These are phyloP conservation scores for Warburgia ugandensis DNA, from an alignment of 164 flowering plant genomes.

Conservation along the genomic window DNA sequence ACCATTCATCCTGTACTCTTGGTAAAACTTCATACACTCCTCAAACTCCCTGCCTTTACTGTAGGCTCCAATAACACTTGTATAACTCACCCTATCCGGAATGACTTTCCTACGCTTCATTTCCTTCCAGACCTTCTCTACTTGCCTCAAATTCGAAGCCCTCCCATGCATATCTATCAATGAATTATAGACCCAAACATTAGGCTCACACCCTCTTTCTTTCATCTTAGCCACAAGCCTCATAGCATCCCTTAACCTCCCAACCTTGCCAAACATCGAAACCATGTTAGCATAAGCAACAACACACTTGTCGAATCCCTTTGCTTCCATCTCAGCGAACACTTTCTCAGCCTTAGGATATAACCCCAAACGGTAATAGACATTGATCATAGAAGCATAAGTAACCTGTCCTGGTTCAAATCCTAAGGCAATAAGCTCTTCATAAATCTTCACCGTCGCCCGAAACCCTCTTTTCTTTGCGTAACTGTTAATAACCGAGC, in stretches of 20 bases:
- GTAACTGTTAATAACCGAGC: conserved; percentile 59
- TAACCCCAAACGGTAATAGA: conserved; percentile 39
- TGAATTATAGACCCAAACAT: conserved; percentile 78
- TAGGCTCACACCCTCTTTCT: conserved; percentile 59
- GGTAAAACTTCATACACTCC: conserved; percentile 35
- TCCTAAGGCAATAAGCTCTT: conserved; percentile 31
- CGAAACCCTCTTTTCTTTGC: conserved; percentile 39
- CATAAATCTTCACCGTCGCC: conserved; percentile 37
- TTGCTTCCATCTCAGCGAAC: conserved; percentile 49
- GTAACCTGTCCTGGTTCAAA: conserved; percentile 83
- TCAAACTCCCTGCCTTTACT: conserved; percentile 50
- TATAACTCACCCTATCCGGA: conserved; percentile 70
- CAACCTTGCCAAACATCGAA: conserved; percentile 62
- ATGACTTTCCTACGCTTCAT: conserved; percentile 63
- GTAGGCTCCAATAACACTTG: conserved; percentile 56
- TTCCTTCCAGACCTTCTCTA: conserved; percentile 79
- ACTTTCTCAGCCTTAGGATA: conserved; percentile 41
- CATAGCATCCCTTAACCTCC: conserved; percentile 61
- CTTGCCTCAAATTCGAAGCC: conserved; percentile 47
- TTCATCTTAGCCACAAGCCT: conserved; percentile 76
- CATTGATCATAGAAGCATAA: conserved; percentile 48
- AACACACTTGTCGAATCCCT: conserved; percentile 65
- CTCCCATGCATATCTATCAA: conserved; percentile 70
- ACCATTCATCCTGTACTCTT: conserved; percentile 51
- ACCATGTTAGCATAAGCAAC: conserved; percentile 83